Conservation (phyloP, 345 rosid genomes). For the Salix exigua region DNA sequence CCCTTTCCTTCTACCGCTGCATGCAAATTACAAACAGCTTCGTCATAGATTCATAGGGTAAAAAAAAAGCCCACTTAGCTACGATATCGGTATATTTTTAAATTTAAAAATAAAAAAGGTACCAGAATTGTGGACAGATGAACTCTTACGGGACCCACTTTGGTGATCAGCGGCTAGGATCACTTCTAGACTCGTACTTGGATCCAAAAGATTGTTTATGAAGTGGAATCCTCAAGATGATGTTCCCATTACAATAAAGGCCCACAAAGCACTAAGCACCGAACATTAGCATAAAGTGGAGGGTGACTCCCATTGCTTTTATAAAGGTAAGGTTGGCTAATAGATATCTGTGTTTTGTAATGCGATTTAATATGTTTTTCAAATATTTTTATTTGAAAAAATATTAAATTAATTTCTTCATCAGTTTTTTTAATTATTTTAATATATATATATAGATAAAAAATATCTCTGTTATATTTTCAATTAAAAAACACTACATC, state of each 20-base stretch:
- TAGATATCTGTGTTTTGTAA: too few species aligned
- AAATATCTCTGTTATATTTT: too few species aligned
- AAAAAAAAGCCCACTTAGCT: not conserved
- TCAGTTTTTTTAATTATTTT: too few species aligned
- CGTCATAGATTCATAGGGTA: not conserved
- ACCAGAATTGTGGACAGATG: not conserved
- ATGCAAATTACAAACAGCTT: not conserved
- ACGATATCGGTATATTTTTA: too few species aligned
- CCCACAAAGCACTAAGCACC: constrained; percentile 35
- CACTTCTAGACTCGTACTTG: not conserved
- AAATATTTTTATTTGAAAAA: too few species aligned
- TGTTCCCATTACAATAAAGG: constrained; percentile 9
- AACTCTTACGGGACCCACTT: not conserved
- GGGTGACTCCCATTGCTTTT: not conserved
- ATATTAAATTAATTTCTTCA: too few species aligned
- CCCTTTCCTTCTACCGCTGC: not conserved
- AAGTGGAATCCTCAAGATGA: not conserved
- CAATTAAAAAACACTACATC: too few species aligned
- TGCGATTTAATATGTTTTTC: too few species aligned
- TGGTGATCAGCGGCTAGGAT: not conserved
- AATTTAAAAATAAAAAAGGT: too few species aligned
- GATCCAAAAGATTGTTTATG: not conserved
- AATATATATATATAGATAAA: too few species aligned
- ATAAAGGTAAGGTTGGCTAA: constrained; percentile 4
- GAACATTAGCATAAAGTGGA: constrained; percentile 16